phyloP scores from a whole-genome alignment of 345 rosid genomes.

The Rhodamnia rubescens region DNA sequence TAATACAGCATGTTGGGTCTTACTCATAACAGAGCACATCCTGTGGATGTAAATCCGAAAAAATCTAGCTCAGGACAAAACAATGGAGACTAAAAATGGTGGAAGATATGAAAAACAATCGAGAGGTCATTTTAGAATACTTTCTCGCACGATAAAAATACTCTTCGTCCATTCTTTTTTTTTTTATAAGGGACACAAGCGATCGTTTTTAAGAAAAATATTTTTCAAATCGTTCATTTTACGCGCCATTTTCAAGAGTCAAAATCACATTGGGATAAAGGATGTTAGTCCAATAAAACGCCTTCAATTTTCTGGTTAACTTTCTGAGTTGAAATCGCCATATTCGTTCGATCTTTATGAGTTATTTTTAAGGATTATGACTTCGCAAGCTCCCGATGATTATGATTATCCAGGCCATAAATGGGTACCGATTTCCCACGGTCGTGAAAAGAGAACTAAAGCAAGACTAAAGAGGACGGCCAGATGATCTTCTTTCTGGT shows the following conservation, averaged over 20 bases:
- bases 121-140: background rate
- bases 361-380: background rate
- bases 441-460: too few species aligned
- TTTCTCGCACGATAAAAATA: fast-evolving
- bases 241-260: background rate
- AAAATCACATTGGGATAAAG: background rate
- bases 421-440: background rate
- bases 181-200: fast-evolving
- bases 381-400: background rate
- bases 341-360: too few species aligned
- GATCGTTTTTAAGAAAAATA: background rate
- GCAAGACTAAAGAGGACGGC: too few species aligned
- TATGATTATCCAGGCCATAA: too few species aligned
- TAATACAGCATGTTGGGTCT: too few species aligned
- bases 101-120: background rate
- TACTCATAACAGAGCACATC: too few species aligned
- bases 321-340: too few species aligned
- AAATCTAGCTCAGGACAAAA: too few species aligned
- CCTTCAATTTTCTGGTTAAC: background rate
- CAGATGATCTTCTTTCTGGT: too few species aligned
- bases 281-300: background rate
- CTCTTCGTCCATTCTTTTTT: background rate
- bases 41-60: too few species aligned
- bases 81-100: background rate
- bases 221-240: background rate